A percentile compares a stretch with the other conserved stretches of the same genome.
Evolutionary conservation across 306 rosid genomes (phyloP).

Genomic region (Cicer judaicum): DNA sequence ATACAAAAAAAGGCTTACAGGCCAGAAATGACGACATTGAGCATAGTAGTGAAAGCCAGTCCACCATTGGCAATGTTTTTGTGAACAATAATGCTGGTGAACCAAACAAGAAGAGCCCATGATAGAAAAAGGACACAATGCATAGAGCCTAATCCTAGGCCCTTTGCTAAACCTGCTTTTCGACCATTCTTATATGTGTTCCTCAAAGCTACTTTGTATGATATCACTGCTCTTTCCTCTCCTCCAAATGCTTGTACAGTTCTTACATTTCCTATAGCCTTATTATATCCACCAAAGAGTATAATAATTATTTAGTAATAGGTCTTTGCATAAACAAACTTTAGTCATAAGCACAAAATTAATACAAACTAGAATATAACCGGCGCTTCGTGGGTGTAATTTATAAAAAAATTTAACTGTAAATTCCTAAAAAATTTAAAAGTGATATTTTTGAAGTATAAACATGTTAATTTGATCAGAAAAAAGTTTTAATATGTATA

Average conservation of each 20-base stretch:
- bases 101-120: slow-evolving; percentile 91
- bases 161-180: slow-evolving; percentile 87
- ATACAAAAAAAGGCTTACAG: slow-evolving; percentile 58
- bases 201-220: slow-evolving; percentile 68
- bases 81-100: slow-evolving; percentile 84
- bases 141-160: slow-evolving; percentile 84
- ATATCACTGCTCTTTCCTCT: slow-evolving; percentile 76
- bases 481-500: too few species aligned
- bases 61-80: slow-evolving; percentile 86
- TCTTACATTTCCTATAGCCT: slow-evolving; percentile 87
- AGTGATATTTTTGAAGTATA: too few species aligned
- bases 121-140: slow-evolving; percentile 87
- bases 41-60: slow-evolving; percentile 93
- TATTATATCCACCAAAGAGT: slow-evolving; percentile 19
- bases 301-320: not conserved
- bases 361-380: not conserved
- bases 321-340: not conserved
- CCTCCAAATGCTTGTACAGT: slow-evolving; percentile 94
- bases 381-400: too few species aligned
- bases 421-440: too few species aligned
- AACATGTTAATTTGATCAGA: too few species aligned
- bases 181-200: slow-evolving; percentile 71
- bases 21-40: slow-evolving; percentile 92
- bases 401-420: too few species aligned
- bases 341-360: not conserved